Evolutionary conservation across 495 filamentous ascomycete genomes (phyloP), one percentile per base, ranked within the genome.

Genomic region (Aspergillus sparsus): DNA sequence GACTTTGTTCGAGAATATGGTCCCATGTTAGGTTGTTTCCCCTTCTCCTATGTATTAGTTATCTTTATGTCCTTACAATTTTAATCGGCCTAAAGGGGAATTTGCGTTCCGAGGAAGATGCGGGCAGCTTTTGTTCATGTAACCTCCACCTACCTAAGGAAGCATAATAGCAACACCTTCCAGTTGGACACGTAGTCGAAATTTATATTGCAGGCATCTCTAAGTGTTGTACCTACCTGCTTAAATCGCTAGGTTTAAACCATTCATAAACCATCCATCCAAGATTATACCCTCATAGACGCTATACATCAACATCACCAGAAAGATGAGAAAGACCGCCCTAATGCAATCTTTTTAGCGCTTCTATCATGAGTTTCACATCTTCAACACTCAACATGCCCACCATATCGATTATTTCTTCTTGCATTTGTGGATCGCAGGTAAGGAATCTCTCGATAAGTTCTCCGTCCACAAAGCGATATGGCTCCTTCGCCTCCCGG

Each of bases 381-480:
- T 85, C 85, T 64, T 91, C 89, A 3, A 94, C 85, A 70, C 77
- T 77, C 32, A 78, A 66, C 11, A 73, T 79, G 13, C 75, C 71
- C 49, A 94, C 79, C 60, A 82, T 75, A 58, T 78, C 73, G 3
- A 80, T 72, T 53, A 96, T 84, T 66, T 84, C 80, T 68, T 83
- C 78, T 68, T 96, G 92, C 55, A 83, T 68, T 7, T 71, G 74
- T 46, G 85, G 81, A 45, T 80, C 75, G 47, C 87, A 76, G 62
- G 91, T 87, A 57, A 98, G 70, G 71, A 97, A 99, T 44, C 82
- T 70, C 72, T 97, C 93, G 31, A 99, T 79, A 52, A 98, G 74
- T 68, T 98, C 94, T 0, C 93, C 94, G 67, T 99, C 94, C 45
- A 98, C 85, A 67, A 98, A 97, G 7, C 94, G 82, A 62, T 84